These are phyloP conservation scores for Neoboletus magnificus DNA, from an alignment of 768 basidiomycete species.

Conservation along the genomic window DNA sequence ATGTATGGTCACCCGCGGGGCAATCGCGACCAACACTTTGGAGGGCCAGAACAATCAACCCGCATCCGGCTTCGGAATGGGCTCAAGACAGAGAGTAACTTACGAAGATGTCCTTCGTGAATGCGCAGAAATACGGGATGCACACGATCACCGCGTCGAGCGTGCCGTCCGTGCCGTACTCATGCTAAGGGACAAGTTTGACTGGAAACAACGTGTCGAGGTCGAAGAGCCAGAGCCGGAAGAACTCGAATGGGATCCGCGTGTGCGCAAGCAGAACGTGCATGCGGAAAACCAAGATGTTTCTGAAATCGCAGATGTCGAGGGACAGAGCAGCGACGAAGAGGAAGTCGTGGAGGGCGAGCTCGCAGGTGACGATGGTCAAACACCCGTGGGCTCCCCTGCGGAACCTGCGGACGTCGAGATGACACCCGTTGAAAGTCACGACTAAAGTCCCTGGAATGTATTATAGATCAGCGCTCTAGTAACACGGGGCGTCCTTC, in stretches of 20 bases:
- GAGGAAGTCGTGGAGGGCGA: slow-evolving; percentile 38
- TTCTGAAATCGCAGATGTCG: slow-evolving; percentile 24
- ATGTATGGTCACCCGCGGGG: slow-evolving; percentile 60
- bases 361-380: slow-evolving; percentile 30
- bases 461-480: slow-evolving; percentile 1
- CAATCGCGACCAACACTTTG: slow-evolving; percentile 41
- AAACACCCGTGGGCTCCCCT: slow-evolving; percentile 21
- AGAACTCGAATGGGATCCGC: slow-evolving; percentile 70
- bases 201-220: slow-evolving; percentile 78
- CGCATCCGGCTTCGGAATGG: slow-evolving; percentile 21
- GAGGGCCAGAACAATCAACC: slow-evolving; percentile 36
- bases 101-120: slow-evolving; percentile 64
- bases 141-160: slow-evolving; percentile 74
- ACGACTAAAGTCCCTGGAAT: not conserved
- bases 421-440: slow-evolving; percentile 13
- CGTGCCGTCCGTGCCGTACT: slow-evolving; percentile 75
- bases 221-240: slow-evolving; percentile 79
- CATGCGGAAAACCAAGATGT: slow-evolving; percentile 6
- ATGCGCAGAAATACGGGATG: slow-evolving; percentile 61
- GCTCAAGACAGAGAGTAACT: slow-evolving; percentile 25
- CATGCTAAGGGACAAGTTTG: slow-evolving; percentile 76
- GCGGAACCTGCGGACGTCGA: slow-evolving; percentile 25
- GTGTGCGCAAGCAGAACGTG: slow-evolving; percentile 27
- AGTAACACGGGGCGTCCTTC: slow-evolving; percentile 39
- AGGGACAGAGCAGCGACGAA: slow-evolving; percentile 37